Conservation (phyloP, 2,329 filamentous ascomycete species). For the Beauveria caledonica region DNA sequence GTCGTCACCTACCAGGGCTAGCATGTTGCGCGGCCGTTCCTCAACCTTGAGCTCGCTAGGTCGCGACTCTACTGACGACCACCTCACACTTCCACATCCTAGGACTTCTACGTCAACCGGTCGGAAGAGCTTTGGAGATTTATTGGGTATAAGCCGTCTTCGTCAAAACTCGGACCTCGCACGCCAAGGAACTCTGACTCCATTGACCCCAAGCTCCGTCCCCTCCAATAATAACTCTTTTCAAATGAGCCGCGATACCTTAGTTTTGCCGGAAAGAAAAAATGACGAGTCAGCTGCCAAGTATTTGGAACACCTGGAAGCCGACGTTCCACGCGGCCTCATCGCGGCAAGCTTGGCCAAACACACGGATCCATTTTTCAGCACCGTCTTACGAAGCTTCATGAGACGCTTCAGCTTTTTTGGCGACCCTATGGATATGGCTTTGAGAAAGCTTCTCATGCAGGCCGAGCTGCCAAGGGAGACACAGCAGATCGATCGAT, state of each 20-base stretch:
- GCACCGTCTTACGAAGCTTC: slow-evolving; percentile 80
- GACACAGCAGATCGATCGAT: slow-evolving; percentile 95
- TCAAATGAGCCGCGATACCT: slow-evolving; percentile 63
- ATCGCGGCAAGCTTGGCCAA: slow-evolving; percentile 84
- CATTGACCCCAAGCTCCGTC: slow-evolving; percentile 60
- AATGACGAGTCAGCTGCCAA: slow-evolving; percentile 86
- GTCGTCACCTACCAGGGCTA: slow-evolving; percentile 58
- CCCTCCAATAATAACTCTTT: slow-evolving; percentile 78
- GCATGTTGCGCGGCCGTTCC: slow-evolving; percentile 65
- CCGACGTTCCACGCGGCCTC: slow-evolving; percentile 67
- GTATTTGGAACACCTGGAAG: slow-evolving; percentile 78
- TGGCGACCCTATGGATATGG: slow-evolving; percentile 96
- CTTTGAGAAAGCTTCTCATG: slow-evolving; percentile 89
- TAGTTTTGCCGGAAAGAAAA: slow-evolving; percentile 66
- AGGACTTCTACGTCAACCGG: slow-evolving; percentile 83
- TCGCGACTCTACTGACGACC: slow-evolving; percentile 62
- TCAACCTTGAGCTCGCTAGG: slow-evolving; percentile 83
- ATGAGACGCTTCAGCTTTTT: slow-evolving; percentile 95
- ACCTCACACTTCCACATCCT: slow-evolving; percentile 56
- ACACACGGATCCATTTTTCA: slow-evolving; percentile 74
- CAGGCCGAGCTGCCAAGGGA: slow-evolving; percentile 94
- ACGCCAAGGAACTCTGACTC: slow-evolving; percentile 60
- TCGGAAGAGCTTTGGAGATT: slow-evolving; percentile 84
- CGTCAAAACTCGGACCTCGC: slow-evolving; percentile 73
- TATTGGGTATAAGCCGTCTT: slow-evolving; percentile 70